Evolutionary conservation across 768 basidiomycete species (phyloP).

Genomic region (Boletus sp.): DNA sequence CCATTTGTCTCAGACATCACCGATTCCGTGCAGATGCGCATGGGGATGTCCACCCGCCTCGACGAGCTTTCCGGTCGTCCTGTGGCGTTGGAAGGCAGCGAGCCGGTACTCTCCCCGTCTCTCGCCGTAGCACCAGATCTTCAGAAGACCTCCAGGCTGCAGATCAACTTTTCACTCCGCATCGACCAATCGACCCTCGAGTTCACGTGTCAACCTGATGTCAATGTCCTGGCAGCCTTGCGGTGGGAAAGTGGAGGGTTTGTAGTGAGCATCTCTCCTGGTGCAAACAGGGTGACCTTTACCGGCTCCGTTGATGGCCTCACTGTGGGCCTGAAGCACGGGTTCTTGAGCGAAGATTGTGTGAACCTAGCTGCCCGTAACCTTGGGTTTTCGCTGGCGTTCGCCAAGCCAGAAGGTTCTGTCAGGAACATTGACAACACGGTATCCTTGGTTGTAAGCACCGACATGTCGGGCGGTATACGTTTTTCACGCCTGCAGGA

Average conservation of each 20-base stretch:
- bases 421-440: constrained; percentile 41
- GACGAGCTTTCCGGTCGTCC: constrained; percentile 19
- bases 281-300: constrained; percentile 66
- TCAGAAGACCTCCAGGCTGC: constrained; percentile 45
- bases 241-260: constrained; percentile 97
- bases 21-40: constrained; percentile 62
- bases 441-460: constrained; percentile 78
- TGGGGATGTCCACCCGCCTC: constrained; percentile 48
- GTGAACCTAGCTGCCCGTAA: constrained; percentile 78
- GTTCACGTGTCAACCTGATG: constrained; percentile 85
- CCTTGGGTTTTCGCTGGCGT: constrained; percentile 72
- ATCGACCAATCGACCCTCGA: constrained; percentile 88
- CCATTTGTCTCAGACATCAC: constrained; percentile 82
- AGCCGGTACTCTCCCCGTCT: constrained; percentile 14
- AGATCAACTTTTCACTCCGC: constrained; percentile 81
- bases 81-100: constrained; percentile 2
- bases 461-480: constrained; percentile 75
- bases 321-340: constrained; percentile 77
- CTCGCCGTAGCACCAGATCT: constrained; percentile 12
- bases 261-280: constrained; percentile 71
- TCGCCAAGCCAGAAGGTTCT: constrained; percentile 48
- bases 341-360: constrained; percentile 80
- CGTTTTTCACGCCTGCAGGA: constrained; percentile 88
- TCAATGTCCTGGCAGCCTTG: constrained; percentile 85
- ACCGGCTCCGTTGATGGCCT: constrained; percentile 80